phyloP scores from a whole-genome alignment of 2,329 filamentous ascomycete species.

The Hansfordia pulvinata region DNA sequence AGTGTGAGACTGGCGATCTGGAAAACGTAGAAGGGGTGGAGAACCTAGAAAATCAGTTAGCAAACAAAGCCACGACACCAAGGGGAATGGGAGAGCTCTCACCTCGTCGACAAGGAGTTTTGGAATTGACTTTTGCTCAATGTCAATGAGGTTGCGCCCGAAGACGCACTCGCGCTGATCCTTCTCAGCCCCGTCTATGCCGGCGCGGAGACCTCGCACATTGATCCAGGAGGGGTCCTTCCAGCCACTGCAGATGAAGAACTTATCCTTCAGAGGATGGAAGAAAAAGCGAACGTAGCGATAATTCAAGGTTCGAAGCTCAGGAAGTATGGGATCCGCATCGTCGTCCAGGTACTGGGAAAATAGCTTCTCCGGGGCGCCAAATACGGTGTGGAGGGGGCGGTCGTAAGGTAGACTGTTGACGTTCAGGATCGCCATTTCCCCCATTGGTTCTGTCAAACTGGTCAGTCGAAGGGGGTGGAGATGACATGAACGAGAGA shows the following conservation, averaged over 20 bases:
- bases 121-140: conserved; percentile 73
- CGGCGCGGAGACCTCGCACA: conserved; percentile 58
- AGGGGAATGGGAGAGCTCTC: conserved; percentile 5
- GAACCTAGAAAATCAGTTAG: conserved; percentile 42
- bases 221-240: conserved; percentile 85
- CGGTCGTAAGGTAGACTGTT: conserved; percentile 37
- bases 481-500: neutral
- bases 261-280: conserved; percentile 80
- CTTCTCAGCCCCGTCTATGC: conserved; percentile 82
- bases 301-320: conserved; percentile 74
- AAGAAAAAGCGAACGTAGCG: conserved; percentile 90
- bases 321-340: conserved; percentile 62
- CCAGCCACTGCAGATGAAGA: conserved; percentile 78
- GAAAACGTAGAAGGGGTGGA: conserved; percentile 97
- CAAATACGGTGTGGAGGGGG: conserved; percentile 51
- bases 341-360: conserved; percentile 46
- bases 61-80: neutral
- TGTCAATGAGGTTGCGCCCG: conserved; percentile 81
- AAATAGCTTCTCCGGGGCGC: conserved; percentile 46
- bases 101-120: conserved; percentile 85
- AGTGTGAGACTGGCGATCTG: conserved; percentile 88
- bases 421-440: conserved; percentile 68
- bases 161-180: conserved; percentile 75
- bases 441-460: conserved; percentile 77
- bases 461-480: conserved; percentile 7